phyloP scores from a whole-genome alignment of 352 stramenopile species.

The Globisporangium heterothallicum region DNA sequence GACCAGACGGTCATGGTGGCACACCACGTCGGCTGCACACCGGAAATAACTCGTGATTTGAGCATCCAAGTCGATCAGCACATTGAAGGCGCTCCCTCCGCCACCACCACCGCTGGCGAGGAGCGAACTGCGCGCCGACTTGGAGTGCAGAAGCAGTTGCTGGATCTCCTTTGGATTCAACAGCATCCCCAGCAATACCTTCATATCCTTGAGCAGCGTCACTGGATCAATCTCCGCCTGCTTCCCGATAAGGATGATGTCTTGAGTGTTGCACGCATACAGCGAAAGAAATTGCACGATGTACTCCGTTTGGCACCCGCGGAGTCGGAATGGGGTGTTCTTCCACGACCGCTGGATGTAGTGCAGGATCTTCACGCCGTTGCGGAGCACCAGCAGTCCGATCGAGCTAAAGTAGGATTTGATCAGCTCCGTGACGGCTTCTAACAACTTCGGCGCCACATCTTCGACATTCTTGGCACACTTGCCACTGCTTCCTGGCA shows the following conservation, averaged over 20 bases:
- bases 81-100: background rate
- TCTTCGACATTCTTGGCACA: conserved; percentile 16
- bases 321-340: conserved; percentile 24
- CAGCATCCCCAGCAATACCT: conserved; percentile 31
- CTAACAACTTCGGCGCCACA: conserved; percentile 39
- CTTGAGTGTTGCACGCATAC: conserved; percentile 40
- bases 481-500: conserved; percentile 17
- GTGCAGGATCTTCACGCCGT: conserved; percentile 40
- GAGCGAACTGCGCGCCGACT: conserved; percentile 12
- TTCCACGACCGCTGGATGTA: conserved; percentile 66
- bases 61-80: conserved; percentile 34
- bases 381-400: conserved; percentile 31
- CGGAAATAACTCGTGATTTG: conserved; percentile 34
- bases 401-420: conserved; percentile 37
- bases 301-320: conserved; percentile 42
- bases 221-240: conserved; percentile 26
- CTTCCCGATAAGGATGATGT: conserved; percentile 6
- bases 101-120: conserved; percentile 4
- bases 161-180: conserved; percentile 40
- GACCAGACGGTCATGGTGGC: conserved; percentile 51
- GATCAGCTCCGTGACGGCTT: conserved; percentile 46
- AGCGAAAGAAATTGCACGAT: conserved; percentile 53
- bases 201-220: conserved; percentile 36
- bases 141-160: conserved; percentile 33
- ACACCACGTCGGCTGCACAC: conserved; percentile 49